A percentile compares a stretch with the other conserved stretches of the same genome.
Evolutionary conservation across 768 basidiomycete genomes (phyloP).

Genomic region (Leccinum boreale): DNA sequence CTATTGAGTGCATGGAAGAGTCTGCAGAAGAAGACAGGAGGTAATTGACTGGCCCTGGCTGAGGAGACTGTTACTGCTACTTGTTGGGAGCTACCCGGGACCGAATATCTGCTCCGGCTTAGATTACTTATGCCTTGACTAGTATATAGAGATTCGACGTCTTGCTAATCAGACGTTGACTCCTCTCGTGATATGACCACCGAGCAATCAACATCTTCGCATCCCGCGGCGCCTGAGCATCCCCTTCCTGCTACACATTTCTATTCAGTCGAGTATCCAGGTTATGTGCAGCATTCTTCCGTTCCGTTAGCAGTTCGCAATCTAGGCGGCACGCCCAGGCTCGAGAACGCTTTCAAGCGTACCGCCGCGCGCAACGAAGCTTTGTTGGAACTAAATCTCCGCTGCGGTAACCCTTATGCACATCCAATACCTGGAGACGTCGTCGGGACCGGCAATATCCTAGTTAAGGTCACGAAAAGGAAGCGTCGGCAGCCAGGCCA

Average conservation of each 20-base stretch:
- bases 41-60: constrained; percentile 5
- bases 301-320: constrained; percentile 58
- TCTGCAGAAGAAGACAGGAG: constrained; percentile 29
- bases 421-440: constrained; percentile 85
- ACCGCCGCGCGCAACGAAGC: constrained; percentile 58
- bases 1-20: constrained; percentile 40
- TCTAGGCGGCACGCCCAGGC: constrained; percentile 64
- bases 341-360: constrained; percentile 78
- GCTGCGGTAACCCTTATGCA: constrained; percentile 70
- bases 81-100: neutral
- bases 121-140: neutral
- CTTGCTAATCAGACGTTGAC: constrained; percentile 7
- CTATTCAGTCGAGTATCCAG: constrained; percentile 89
- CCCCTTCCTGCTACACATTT: constrained; percentile 58
- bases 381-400: constrained; percentile 72
- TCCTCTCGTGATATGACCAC: constrained; percentile 7
- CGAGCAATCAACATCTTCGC: constrained; percentile 8
- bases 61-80: neutral
- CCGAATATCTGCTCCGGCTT: neutral
- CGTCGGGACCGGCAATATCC: constrained; percentile 71
- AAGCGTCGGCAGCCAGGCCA: constrained; percentile 44
- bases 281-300: constrained; percentile 67
- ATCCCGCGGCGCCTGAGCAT: constrained; percentile 34
- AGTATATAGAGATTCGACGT: neutral
- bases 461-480: constrained; percentile 79